Percentiles rank a stretch among this genome's conserved stretches.
Evolutionary conservation across 2,329 filamentous ascomycete species (phyloP).

Genomic region (Fusarium sp.): DNA sequence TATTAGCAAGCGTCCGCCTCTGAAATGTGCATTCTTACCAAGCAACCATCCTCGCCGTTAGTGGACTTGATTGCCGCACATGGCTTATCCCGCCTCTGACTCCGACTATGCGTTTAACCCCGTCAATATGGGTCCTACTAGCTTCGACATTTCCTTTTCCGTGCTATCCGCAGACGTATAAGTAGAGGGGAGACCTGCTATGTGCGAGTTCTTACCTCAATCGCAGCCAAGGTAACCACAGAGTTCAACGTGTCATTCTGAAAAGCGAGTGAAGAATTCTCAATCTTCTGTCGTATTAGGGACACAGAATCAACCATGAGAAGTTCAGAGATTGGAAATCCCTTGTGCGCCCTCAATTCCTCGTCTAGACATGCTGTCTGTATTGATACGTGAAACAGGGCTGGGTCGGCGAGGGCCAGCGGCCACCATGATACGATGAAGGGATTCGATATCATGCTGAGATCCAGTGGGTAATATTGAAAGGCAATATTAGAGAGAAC

Average conservation of each 20-base stretch:
- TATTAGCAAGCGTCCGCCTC: not conserved
- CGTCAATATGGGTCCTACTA: slow-evolving; percentile 62
- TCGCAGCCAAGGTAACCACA: slow-evolving; percentile 68
- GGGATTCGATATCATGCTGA: slow-evolving; percentile 64
- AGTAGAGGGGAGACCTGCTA: not conserved
- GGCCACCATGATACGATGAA: slow-evolving; percentile 72
- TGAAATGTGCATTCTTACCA: slow-evolving; percentile 55
- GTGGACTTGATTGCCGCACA: slow-evolving; percentile 61
- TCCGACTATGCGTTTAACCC: slow-evolving; percentile 60
- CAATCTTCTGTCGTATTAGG: slow-evolving; percentile 62
- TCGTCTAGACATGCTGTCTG: slow-evolving; percentile 70
- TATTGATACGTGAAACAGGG: slow-evolving; percentile 69
- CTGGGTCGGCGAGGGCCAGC: slow-evolving; percentile 65
- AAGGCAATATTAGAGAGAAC: slow-evolving; percentile 69
- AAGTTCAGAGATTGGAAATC: slow-evolving; percentile 64
- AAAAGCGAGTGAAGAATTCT: slow-evolving; percentile 58
- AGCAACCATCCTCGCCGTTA: slow-evolving; percentile 66
- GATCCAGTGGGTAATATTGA: slow-evolving; percentile 69
- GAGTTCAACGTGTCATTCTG: slow-evolving; percentile 68
- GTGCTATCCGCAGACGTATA: slow-evolving; percentile 49
- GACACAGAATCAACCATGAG: slow-evolving; percentile 69
- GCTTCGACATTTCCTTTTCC: slow-evolving; percentile 63
- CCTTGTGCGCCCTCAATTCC: slow-evolving; percentile 62
- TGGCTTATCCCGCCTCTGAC: slow-evolving; percentile 63
- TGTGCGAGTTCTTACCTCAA: slow-evolving; percentile 58